Conservation (phyloP, 129 eudicot genomes). For the Pseudognaphalium luteoalbum region DNA sequence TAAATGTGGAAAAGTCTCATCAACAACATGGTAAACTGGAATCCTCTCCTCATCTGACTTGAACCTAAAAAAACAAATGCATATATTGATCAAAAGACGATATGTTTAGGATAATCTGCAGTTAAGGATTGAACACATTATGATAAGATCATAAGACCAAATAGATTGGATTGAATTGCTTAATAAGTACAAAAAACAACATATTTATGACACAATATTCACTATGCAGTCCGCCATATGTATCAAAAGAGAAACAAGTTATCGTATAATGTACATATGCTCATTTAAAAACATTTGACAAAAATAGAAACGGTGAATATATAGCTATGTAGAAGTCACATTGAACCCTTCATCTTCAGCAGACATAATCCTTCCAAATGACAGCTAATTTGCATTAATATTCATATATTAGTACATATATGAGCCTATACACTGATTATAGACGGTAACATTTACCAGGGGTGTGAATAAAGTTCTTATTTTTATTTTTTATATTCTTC, state of each 20-base stretch:
- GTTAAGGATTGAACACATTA: not conserved
- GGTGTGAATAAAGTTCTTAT: too few relatives aligned
- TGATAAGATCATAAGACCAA: not conserved
- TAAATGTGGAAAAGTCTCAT: constrained; percentile 85
- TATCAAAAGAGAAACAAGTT: constrained; percentile 7
- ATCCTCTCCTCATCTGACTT: constrained; percentile 95
- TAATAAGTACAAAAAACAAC: not conserved
- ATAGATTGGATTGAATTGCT: constrained; percentile 20
- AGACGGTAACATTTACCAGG: not conserved
- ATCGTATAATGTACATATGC: not conserved
- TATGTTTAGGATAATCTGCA: constrained; percentile 10
- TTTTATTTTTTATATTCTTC: too few relatives aligned
- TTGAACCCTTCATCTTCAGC: constrained; percentile 12
- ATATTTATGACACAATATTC: not conserved
- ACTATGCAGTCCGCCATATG: constrained; percentile 15
- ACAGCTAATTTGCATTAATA: constrained; percentile 6
- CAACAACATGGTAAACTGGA: constrained; percentile 79
- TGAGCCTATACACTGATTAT: constrained; percentile 12
- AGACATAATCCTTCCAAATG: constrained; percentile 2
- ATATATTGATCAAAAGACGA: constrained; percentile 3
- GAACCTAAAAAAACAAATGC: constrained; percentile 54
- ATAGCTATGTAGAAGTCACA: constrained; percentile 3
- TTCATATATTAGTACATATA: not conserved
- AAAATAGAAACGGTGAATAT: constrained; percentile 1
- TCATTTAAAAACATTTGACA: constrained; percentile 2